Evolutionary conservation across 805 yeast genomes (phyloP), one percentile per base, ranked within the genome.

Genomic region (Priceomyces castillae): DNA sequence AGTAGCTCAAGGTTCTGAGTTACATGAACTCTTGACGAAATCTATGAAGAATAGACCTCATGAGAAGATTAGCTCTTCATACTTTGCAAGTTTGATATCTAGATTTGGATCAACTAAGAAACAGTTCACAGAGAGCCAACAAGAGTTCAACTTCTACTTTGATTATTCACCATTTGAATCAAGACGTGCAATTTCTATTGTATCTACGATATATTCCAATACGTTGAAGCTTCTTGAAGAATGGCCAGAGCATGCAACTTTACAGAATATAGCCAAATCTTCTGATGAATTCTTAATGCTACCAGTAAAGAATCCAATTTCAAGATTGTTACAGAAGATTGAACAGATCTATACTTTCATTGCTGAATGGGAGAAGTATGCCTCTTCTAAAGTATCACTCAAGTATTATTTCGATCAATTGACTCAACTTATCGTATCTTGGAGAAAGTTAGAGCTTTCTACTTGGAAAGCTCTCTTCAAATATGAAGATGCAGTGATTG

Each of bases 231-330:
- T 88, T 10, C 60, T 84, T 10, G 64, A 63, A 19, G 80, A 82
- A 56, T 94, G 97, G 96, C 97, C 98, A 0, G 99, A 95, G 54
- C 96, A 95, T 69, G 94, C 94, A 0, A 89, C 96, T 0, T 65
- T 94, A 40, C 82, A 76, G 44, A 88, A 84, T 16, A 72, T 92
- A 37, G 60, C 69, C 30, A 68, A 83, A 46, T 80, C 83, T 7
- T 77, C 86, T 49, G 64, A 72, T 12, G 98, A 90, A 58, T 77
- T 85, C 46, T 61, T 86, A 44, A 62, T 63, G 2, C 84, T 71
- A 54, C 78, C 95, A 0, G 71, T 82, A 2, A 67, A 71, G 23
- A 79, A 86, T 0, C 94, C 99, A 0, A 64, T 94, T 26, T 90
- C 90, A 7, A 77, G 85, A 51, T 74, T 83, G 43, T 69, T 95